Base-by-base conservation (phyloP, 352 stramenopile species). In the Pythium periplocum region DNA sequence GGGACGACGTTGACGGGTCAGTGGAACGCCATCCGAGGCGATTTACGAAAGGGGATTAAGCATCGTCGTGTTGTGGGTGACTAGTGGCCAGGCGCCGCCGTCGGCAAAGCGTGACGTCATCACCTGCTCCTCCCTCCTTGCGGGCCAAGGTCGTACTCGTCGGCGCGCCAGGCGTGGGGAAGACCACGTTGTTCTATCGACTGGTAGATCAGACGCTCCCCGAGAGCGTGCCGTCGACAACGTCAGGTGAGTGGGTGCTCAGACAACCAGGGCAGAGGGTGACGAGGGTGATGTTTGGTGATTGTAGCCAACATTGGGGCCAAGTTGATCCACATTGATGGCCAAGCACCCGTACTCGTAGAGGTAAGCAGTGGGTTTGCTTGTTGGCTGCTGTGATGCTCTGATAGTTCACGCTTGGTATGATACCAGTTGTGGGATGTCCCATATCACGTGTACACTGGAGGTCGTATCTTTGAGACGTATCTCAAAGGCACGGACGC, bases 401-500 rank as follows among this genome's bases (percentile, higher is more conserved):
- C 44, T 17, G 35, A 33, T 41, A 2, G 2, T 34, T 26, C 17
- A 26, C 17, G 17, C 17, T 26, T 26, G 17, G 17, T 26, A 26
- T 26, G 17, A 0, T 26, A 26, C 10, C 26, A 88, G 75, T 50
- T 88, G 0, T 88, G 78, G 75, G 78, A 88, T 51, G 63, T 86
- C 4, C 78, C 75, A n/a, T 62, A 67, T 10, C 62, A 71, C 50
- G 64, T 76, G 46, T 88, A 73, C 48, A 59, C 63, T 0, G 73
- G 78, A 10, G 53, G 63, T n/a, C 48, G 37, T 30, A 83, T 88
- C 55, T 59, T 74, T 40, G 51, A 71, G 8, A 69, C 56, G 6
- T 88, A 88, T 30, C 43, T 88, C 12, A 10, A 46, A 17, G 48
- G 58, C 3, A 44, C 63, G 0, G 54, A 75, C 17, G 73, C 66